Base-by-base conservation (phyloP, 2,329 filamentous ascomycete genomes). In the Rhynchosporium graminicola region DNA sequence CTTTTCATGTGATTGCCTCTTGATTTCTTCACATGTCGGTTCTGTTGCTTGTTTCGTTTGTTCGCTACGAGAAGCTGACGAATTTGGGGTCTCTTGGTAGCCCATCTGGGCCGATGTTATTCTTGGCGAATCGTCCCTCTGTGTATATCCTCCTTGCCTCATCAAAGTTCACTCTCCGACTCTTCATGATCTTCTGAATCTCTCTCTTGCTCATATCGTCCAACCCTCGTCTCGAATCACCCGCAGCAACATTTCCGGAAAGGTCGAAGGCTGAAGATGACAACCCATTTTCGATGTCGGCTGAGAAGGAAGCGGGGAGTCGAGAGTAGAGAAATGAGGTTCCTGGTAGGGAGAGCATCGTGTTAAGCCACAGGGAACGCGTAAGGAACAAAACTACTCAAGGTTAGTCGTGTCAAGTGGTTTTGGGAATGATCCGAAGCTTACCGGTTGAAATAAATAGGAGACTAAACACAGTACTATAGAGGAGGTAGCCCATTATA, bases 71-170 rank as follows among this genome's bases (percentile, higher is more conserved):
- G 77, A 98, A 98, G 74, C 91, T 96, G 63, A 98, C 92, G 74
- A 97, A 96, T 80, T 97, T 97, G 65, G 93, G 92, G 79, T 98
- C 94, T 74, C 87, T 84, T 65, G 95, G 95, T 70, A 88, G 79
- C 4, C 95, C 95, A 76, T 99, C 95, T 4, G 90, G 83, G 1
- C 88, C 92, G 74, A 99, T 97, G 57, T 91, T 90, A 72, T 96
- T 91, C 74, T 87, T 92, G 74, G 86, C 87, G 78, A 99, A 97
- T 62, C 87, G 82, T 71, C 90, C 86, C 79, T 97, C 90, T 78
- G 92, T 95, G 74, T 90, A 96, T 51, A 92, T 83, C 71, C 91
- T 84, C 70, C 95, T 84, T 45, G 94, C 95, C 78, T 97, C 92
- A 77, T 99, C 94, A 74, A 99, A 99, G 64, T 82, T 84, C 67